A percentile compares a stretch with the other conserved stretches of the same genome.
Conservation (phyloP, 2,329 filamentous ascomycete species). For the Escovopsis sp. region DNA sequence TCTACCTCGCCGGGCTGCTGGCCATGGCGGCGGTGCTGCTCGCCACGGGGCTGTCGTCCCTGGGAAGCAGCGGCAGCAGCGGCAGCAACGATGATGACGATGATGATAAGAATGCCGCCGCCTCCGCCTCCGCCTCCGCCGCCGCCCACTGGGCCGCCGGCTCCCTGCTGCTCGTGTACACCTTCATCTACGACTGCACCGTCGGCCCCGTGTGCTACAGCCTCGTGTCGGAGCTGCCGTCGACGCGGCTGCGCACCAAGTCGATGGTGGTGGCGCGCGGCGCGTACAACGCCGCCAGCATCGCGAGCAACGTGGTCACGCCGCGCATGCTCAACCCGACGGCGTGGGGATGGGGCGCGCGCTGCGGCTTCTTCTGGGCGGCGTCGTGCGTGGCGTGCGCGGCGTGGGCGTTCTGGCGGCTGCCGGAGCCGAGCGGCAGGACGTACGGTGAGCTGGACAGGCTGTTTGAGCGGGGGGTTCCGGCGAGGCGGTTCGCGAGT, state of each 20-base stretch:
- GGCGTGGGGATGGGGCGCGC: conserved; percentile 33
- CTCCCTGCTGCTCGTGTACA: conserved; percentile 28
- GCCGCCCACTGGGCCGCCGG: conserved; percentile 32
- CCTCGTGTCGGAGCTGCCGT: conserved; percentile 45
- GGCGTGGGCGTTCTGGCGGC: conserved; percentile 35
- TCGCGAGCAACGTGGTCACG: conserved; percentile 31
- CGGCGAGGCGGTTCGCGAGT: conserved; percentile 26
- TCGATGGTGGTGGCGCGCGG: conserved; percentile 30
- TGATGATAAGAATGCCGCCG: too few relatives aligned
- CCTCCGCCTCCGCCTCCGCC: too few relatives aligned
- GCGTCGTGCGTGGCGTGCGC: conserved; percentile 29
- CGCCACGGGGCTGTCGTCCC: conserved; percentile 39
- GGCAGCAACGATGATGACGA: conserved; percentile 7
- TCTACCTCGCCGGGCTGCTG: conserved; percentile 33
- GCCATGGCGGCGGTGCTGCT: conserved; percentile 29
- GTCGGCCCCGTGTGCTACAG: conserved; percentile 59
- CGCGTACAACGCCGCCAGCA: conserved; percentile 33
- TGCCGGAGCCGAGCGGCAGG: conserved; percentile 39
- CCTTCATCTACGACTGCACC: conserved; percentile 26
- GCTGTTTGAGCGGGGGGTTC: conserved; percentile 32
- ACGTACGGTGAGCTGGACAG: conserved; percentile 41
- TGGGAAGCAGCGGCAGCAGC: conserved; percentile 28
- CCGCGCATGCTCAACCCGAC: conserved; percentile 32
- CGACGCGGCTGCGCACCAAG: conserved; percentile 31
- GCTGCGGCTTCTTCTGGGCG: conserved; percentile 31